Conservation (phyloP, 768 basidiomycete species). For the Mycena floridula region DNA sequence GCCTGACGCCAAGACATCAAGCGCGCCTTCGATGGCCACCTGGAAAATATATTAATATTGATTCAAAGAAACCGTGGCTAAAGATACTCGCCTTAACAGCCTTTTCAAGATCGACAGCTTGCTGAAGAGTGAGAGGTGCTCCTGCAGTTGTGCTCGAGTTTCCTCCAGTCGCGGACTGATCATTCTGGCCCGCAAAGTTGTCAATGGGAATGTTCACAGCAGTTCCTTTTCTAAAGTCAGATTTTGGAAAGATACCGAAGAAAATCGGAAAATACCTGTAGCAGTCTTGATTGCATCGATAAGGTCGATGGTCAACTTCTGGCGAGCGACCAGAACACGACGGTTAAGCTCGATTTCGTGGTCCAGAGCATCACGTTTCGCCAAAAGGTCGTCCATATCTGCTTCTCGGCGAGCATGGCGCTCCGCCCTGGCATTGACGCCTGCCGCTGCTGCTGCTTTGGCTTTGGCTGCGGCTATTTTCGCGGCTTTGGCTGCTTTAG, state of each 20-base stretch:
- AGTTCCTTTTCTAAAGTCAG: conserved; percentile 2
- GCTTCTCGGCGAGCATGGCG: conserved; percentile 10
- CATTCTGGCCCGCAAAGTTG: conserved; percentile 15
- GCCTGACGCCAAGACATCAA: too few relatives aligned
- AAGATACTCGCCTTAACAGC: conserved; percentile 14
- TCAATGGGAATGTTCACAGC: conserved; percentile 18
- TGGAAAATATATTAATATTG: neutral
- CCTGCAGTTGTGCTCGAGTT: conserved; percentile 13
- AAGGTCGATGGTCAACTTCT: conserved; percentile 15
- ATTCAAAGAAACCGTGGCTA: conserved; percentile 2
- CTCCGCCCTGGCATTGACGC: too few relatives aligned
- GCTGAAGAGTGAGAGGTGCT: conserved; percentile 12
- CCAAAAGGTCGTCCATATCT: conserved; percentile 9
- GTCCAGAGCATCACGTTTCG: conserved; percentile 6
- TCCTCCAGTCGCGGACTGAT: conserved; percentile 13
- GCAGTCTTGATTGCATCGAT: conserved; percentile 17
- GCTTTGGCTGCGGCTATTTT: conserved; percentile 3
- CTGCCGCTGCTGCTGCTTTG: conserved; percentile 2
- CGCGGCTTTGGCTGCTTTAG: neutral
- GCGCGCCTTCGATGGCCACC: too few relatives aligned
- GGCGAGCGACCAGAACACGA: conserved; percentile 10
- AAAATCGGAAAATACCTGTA: conserved; percentile 11
- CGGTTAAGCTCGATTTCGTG: conserved; percentile 5
- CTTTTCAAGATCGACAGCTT: conserved; percentile 18
- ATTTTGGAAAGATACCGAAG: neutral